Base-by-base conservation (phyloP, 768 basidiomycete genomes). In the Pleurotus eryngii region DNA sequence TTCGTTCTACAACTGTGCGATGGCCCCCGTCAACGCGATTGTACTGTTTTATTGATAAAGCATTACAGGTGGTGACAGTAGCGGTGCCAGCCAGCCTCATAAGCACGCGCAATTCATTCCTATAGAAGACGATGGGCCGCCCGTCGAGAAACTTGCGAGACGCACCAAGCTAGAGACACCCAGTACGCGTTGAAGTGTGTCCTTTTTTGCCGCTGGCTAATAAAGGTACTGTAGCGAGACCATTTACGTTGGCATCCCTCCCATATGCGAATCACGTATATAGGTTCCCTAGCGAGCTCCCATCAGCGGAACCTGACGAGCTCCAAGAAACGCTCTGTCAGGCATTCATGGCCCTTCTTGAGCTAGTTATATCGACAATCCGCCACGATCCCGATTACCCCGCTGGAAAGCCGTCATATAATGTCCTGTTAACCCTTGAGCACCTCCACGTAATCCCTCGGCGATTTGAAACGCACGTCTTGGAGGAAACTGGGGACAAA, bases 31-130 rank as follows among this genome's bases (percentile, higher is more conserved):
- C 37, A 37, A 7, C 30, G 27, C 30, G 14, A 12, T 9, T 18
- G 9, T 39, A 26, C 39, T 7, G 14, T 40, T 20, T 58, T 55
- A 14, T 46, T 30, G n/a, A 14, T 40, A 8, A 45, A 20, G 18
- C 30, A 20, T 40, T 37, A 5, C 46, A 92, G 90, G 90, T 62
- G 91, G 91, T 5, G 77, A 83, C 26, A 75, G 78, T 55, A 92
- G 90, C 57, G 94, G 94, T 24, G 93, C 95, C 9, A 94, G 92
- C 67, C 95, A 97, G 72, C 76, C 81, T 2, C 93, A 95, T 72
- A 93, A 95, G 65, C 95, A 97, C 67, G 62, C 95, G n/a, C 94
- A 96, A 68, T 87, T 95, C 60, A 70, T 95, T 35, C 87, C 91
- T 35, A 66, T 83, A 15, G 74, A 73, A 40, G 69, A 77, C 30